phyloP scores from a whole-genome alignment of 805 yeast species.

The Candida tibetensis region DNA sequence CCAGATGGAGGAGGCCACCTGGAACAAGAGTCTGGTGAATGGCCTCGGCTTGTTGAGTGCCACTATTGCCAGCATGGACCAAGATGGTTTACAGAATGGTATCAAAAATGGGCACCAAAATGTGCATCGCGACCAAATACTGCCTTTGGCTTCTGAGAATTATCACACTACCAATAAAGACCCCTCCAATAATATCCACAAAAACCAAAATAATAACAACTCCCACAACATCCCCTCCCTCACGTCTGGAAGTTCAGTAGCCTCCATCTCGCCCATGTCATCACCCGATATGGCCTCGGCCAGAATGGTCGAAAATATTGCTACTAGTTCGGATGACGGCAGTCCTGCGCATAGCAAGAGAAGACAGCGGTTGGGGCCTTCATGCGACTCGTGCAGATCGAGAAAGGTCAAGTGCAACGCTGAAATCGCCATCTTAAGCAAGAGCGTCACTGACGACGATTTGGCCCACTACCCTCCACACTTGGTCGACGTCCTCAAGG shows the following conservation, averaged over 20 bases:
- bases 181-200: neutral
- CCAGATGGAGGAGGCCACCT: constrained; percentile 10
- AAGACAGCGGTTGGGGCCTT: constrained; percentile 71
- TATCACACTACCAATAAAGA: neutral
- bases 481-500: constrained; percentile 10
- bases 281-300: constrained; percentile 13
- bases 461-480: constrained; percentile 3
- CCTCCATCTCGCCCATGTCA: constrained; percentile 18
- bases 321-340: constrained; percentile 2
- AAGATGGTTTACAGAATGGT: neutral
- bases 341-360: constrained; percentile 23
- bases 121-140: neutral
- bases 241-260: constrained; percentile 14
- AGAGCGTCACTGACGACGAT: constrained; percentile 8
- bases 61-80: constrained; percentile 7
- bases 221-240: constrained; percentile 4
- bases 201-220: neutral
- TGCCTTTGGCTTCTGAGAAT: neutral
- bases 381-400: constrained; percentile 67
- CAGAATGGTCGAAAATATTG: neutral
- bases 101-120: neutral
- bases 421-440: constrained; percentile 44
- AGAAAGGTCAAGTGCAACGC: constrained; percentile 77
- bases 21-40: neutral
- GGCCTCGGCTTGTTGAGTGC: constrained; percentile 9